phyloP scores from a whole-genome alignment of 495 filamentous ascomycete species.

The Aspergillus panamensis region DNA sequence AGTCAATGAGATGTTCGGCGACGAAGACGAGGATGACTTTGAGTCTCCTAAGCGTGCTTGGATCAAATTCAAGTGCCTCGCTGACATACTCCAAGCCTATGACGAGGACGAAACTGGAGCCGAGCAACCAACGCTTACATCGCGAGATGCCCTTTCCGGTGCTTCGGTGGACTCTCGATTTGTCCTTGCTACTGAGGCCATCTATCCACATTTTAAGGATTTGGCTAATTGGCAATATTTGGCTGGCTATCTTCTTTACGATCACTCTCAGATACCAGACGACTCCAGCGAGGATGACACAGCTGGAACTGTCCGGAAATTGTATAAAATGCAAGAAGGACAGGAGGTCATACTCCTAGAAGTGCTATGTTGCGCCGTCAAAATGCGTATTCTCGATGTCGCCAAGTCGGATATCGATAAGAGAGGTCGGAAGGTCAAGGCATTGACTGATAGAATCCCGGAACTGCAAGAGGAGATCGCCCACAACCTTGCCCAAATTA shows the following conservation, averaged over 20 bases:
- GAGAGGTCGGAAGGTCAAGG: constrained; percentile 61
- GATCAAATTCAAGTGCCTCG: constrained; percentile 88
- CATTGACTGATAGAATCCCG: constrained; percentile 53
- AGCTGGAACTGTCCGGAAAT: constrained; percentile 53
- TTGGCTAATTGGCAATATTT: constrained; percentile 83
- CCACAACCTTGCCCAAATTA: constrained; percentile 66
- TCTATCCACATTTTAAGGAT: constrained; percentile 77
- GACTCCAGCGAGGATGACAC: constrained; percentile 52
- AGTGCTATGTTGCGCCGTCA: constrained; percentile 75
- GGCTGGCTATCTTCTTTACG: constrained; percentile 85
- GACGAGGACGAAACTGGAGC: constrained; percentile 54
- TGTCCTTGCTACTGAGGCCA: constrained; percentile 74
- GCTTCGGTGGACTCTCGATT: constrained; percentile 68
- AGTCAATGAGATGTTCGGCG: constrained; percentile 61
- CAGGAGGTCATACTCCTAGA: constrained; percentile 87
- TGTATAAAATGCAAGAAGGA: constrained; percentile 67
- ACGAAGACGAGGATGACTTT: constrained; percentile 66
- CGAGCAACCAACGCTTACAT: constrained; percentile 24
- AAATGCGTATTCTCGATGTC: constrained; percentile 56
- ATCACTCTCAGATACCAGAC: constrained; percentile 63
- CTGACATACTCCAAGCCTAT: constrained; percentile 76
- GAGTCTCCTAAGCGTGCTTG: constrained; percentile 73
- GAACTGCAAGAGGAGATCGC: constrained; percentile 72
- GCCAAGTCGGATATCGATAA: constrained; percentile 55
- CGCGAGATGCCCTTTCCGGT: constrained; percentile 39